Percentiles rank a stretch among this genome's conserved stretches.
Evolutionary conservation across 2,329 filamentous ascomycete genomes (phyloP).

Genomic region (Verticillium albo-atrum): DNA sequence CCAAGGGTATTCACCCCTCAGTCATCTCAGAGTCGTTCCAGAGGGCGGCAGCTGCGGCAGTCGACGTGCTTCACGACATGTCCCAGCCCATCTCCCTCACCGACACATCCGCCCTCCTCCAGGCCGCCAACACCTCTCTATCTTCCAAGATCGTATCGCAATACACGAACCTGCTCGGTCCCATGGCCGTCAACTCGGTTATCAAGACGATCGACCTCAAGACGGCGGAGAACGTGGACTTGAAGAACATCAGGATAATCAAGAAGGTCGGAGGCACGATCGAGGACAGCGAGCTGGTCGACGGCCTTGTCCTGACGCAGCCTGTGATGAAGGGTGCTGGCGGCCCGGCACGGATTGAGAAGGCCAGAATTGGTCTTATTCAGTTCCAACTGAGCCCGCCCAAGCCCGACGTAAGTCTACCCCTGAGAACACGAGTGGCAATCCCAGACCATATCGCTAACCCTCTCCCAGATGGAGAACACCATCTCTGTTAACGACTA

Average conservation of each 20-base stretch:
- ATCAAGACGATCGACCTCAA: conserved; percentile 93
- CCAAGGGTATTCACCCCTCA: conserved; percentile 94
- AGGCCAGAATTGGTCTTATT: conserved; percentile 93
- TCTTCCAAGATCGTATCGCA: conserved; percentile 99
- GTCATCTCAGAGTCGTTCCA: conserved; percentile 98
- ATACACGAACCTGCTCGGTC: conserved; percentile 90
- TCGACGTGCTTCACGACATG: conserved; percentile 90
- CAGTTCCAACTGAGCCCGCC: conserved; percentile 98
- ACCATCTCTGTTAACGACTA: conserved; percentile 99
- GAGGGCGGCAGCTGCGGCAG: conserved; percentile 82
- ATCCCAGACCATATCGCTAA: conserved; percentile 10
- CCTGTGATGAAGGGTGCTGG: conserved; percentile 89
- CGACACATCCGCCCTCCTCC: conserved; percentile 85
- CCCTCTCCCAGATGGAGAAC: conserved; percentile 78
- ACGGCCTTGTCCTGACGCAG: conserved; percentile 89
- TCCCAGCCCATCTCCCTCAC: conserved; percentile 86
- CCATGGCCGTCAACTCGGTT: conserved; percentile 96
- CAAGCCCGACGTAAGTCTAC: conserved; percentile 76
- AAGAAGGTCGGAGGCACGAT: conserved; percentile 98
- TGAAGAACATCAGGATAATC: conserved; percentile 93
- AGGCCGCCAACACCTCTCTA: conserved; percentile 93
- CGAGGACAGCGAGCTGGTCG: conserved; percentile 95
- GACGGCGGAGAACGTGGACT: conserved; percentile 92
- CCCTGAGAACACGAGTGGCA: conserved; percentile 4
- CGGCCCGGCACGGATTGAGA: conserved; percentile 90